Conservation (phyloP, 1,284 basidiomycete species). For the Cryptococcus sp. region DNA sequence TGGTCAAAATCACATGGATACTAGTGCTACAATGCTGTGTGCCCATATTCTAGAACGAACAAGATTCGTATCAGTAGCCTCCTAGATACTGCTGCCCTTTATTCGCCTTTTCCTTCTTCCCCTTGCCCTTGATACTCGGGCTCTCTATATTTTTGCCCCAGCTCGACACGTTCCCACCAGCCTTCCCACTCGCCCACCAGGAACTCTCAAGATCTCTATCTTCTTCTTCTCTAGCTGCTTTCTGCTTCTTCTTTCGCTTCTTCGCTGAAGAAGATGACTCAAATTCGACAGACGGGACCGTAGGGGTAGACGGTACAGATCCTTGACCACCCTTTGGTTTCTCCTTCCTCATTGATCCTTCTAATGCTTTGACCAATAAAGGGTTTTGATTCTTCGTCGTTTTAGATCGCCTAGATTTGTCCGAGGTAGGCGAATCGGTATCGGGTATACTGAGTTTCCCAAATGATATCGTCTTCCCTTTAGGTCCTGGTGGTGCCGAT, state of each 20-base stretch:
- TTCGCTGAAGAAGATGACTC: not conserved
- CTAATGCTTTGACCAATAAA: not conserved
- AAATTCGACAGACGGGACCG: not conserved
- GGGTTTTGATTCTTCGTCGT: not conserved
- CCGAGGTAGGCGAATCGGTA: not conserved
- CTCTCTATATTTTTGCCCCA: slow-evolving; percentile 20
- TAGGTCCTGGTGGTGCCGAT: slow-evolving; percentile 5
- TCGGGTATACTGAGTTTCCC: slow-evolving; percentile 9
- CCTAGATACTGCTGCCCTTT: slow-evolving; percentile 20
- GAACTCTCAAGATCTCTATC: slow-evolving; percentile 9
- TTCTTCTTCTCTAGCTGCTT: not conserved
- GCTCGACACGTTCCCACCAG: slow-evolving; percentile 14
- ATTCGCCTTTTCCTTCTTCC: not conserved
- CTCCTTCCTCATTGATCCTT: not conserved
- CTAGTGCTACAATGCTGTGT: too few species aligned
- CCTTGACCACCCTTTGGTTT: not conserved
- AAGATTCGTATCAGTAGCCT: slow-evolving; percentile 11
- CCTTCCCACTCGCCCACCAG: slow-evolving; percentile 16
- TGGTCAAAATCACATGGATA: too few species aligned
- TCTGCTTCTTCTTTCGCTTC: not conserved
- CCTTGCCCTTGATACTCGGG: not conserved
- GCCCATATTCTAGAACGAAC: too few species aligned
- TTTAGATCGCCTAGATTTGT: not conserved
- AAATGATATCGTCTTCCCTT: slow-evolving; percentile 8
- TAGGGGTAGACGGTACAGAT: not conserved